phyloP scores from a whole-genome alignment of 2,329 filamentous ascomycete species.

The Thelonectria olida region DNA sequence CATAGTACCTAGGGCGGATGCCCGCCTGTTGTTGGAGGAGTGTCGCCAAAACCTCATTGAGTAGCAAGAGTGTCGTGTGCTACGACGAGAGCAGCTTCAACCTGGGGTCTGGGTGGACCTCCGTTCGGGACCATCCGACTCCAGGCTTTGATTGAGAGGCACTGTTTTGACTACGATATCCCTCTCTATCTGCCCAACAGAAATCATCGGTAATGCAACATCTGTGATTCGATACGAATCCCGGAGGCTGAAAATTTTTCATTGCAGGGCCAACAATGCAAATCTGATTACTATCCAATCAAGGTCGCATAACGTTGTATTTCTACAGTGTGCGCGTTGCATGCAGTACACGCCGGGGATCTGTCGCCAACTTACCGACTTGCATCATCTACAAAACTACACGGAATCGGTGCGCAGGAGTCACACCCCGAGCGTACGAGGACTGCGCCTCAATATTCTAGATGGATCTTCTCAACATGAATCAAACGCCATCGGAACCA shows the following conservation, averaged over 20 bases:
- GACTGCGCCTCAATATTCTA: not conserved
- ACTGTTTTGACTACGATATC: not conserved
- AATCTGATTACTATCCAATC: not conserved
- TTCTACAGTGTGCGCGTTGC: not conserved
- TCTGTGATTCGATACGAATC: slow-evolving; percentile 1
- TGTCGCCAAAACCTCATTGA: not conserved
- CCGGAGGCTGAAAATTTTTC: not conserved
- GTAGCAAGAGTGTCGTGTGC: not conserved
- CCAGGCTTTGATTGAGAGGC: not conserved
- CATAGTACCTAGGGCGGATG: slow-evolving; percentile 25
- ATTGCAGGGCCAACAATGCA: not conserved
- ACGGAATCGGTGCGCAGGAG: not conserved
- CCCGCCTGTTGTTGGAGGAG: not conserved
- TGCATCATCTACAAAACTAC: not conserved
- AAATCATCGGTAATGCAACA: not conserved
- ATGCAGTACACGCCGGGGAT: not conserved
- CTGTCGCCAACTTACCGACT: not conserved
- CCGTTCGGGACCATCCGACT: not conserved
- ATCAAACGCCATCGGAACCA: not conserved
- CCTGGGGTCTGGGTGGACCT: no score
- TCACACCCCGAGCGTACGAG: not conserved
- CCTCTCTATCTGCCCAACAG: not conserved
- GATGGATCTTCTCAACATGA: not conserved
- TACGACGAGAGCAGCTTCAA: no score
- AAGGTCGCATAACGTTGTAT: slow-evolving; percentile 4